Conservation (phyloP, 257 asterid genomes). For the Eucommia ulmoides region DNA sequence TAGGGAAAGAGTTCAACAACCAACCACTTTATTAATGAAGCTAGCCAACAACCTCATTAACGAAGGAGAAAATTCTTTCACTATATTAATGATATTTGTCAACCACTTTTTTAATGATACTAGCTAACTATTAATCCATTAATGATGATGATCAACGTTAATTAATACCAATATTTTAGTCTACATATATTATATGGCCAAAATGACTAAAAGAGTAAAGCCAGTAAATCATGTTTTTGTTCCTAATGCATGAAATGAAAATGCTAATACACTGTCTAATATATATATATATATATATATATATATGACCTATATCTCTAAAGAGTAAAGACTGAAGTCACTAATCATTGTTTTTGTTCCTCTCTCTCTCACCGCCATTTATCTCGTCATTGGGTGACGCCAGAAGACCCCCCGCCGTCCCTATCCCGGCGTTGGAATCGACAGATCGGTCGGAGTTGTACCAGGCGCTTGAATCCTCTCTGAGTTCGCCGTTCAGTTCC, state of each 20-base stretch:
- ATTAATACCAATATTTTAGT: no score
- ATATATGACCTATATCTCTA: not conserved
- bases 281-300: not conserved
- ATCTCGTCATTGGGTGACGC: conserved; percentile 45
- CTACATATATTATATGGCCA: not conserved
- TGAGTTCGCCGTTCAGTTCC: conserved; percentile 63
- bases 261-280: not conserved
- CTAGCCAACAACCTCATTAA: no score
- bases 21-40: no score
- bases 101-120: no score
- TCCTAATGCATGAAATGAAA: no score
- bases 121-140: no score
- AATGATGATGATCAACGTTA: no score
- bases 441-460: conserved; percentile 50
- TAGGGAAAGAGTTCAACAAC: no score
- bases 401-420: conserved; percentile 30
- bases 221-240: no score
- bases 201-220: no score
- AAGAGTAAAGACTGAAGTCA: not conserved
- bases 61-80: no score
- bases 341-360: not conserved
- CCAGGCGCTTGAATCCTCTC: conserved; percentile 70
- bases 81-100: no score
- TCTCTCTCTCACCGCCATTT: not conserved
- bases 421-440: conserved; percentile 42